Evolutionary conservation across 768 basidiomycete genomes (phyloP).

Genomic region (Suillus subluteus): DNA sequence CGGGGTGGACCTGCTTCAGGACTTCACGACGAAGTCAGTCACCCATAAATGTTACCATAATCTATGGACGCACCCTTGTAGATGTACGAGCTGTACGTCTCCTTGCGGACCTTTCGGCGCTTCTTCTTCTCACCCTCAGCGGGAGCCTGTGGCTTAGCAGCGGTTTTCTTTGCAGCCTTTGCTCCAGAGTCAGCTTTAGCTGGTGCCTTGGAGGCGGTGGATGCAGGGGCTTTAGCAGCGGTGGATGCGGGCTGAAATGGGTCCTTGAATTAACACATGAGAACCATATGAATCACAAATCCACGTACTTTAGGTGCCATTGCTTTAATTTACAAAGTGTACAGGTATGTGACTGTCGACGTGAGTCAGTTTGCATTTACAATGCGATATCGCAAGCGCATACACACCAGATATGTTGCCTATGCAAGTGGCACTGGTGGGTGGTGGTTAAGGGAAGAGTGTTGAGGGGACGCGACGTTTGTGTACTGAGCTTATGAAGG

Average conservation of each 20-base stretch:
- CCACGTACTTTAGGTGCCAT: slow-evolving; percentile 43
- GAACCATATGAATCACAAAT: not conserved
- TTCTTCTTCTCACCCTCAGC: slow-evolving; percentile 78
- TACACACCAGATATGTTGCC: slow-evolving; percentile 29
- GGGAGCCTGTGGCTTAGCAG: slow-evolving; percentile 54
- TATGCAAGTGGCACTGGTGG: slow-evolving; percentile 23
- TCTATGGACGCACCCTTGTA: slow-evolving; percentile 61
- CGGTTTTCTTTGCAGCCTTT: slow-evolving; percentile 64
- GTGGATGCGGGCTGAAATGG: slow-evolving; percentile 43
- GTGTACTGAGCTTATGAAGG: slow-evolving; percentile 39
- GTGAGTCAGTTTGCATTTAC: slow-evolving; percentile 18
- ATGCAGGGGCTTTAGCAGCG: slow-evolving; percentile 46
- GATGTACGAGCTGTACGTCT: slow-evolving; percentile 86
- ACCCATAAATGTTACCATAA: not conserved
- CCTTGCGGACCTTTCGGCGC: slow-evolving; percentile 78
- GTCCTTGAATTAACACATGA: slow-evolving; percentile 20
- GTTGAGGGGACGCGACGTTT: slow-evolving; percentile 29
- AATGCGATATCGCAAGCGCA: slow-evolving; percentile 5
- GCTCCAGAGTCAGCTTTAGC: slow-evolving; percentile 45
- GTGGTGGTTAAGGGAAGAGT: slow-evolving; percentile 37
- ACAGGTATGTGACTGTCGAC: slow-evolving; percentile 34
- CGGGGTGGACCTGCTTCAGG: slow-evolving; percentile 90
- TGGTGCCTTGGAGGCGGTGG: slow-evolving; percentile 64
- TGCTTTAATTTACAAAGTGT: slow-evolving; percentile 34
- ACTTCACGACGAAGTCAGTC: slow-evolving; percentile 43